Evolutionary conservation across 2,329 filamentous ascomycete genomes (phyloP).

Genomic region (Trichoderma gracile): DNA sequence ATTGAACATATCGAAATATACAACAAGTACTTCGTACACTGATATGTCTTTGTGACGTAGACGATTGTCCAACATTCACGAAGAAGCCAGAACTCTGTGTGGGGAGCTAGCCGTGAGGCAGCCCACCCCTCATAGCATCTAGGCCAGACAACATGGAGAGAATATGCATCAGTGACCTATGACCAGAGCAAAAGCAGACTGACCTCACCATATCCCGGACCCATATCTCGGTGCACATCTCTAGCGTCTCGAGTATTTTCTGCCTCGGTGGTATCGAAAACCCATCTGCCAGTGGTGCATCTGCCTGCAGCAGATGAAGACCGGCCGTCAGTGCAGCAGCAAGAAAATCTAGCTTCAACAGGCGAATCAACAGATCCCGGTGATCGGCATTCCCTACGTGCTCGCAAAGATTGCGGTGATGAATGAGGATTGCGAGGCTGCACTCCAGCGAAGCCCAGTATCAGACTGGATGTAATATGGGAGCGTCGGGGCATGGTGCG

Average conservation of each 20-base stretch:
- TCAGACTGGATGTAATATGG: background rate
- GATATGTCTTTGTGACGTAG: no score
- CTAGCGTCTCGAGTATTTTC: constrained; percentile 2
- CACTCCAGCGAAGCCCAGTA: constrained; percentile 21
- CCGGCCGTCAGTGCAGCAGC: constrained; percentile 8
- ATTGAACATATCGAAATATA: no score
- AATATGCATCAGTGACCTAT: background rate
- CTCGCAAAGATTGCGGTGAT: constrained; percentile 15
- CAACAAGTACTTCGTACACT: no score
- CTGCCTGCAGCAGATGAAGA: constrained; percentile 2
- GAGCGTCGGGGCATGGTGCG: background rate
- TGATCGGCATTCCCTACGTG: background rate
- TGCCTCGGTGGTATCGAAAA: constrained; percentile 10
- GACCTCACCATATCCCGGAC: constrained; percentile 3
- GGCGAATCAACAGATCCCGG: background rate
- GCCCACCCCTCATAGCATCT: background rate
- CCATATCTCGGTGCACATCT: constrained; percentile 6
- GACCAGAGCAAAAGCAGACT: background rate
- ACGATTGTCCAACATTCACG: no score
- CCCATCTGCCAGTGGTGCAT: constrained; percentile 8
- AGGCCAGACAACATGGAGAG: constrained; percentile 3
- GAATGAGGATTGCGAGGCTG: constrained; percentile 8
- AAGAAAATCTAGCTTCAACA: constrained; percentile 13
- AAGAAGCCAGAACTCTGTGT: no score
- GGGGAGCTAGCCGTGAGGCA: background rate